Base-by-base conservation (phyloP, 352 stramenopile genomes). In the Globisporangium solare region DNA sequence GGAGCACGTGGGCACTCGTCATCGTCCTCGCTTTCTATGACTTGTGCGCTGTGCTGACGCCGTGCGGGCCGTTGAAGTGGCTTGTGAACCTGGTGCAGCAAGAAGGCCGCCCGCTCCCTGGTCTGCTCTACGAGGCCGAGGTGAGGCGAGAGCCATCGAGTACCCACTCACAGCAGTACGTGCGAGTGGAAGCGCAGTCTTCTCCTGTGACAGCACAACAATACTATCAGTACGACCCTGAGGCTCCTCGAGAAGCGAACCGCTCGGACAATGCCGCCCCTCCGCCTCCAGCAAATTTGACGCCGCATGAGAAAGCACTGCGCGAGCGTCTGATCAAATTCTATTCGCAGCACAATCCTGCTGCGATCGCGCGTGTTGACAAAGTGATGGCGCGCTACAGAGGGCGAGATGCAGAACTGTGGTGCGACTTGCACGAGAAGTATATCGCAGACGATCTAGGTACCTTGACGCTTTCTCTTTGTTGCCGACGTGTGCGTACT, bases 21-120 rank as follows among this genome's bases (percentile, higher is more conserved):
- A 83, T 98, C 13, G 95, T 98, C 50, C 79, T 99, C 39, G 97
- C 96, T 1, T 88, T 99, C 39, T 99, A 99, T 73, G 97, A 99
- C 76, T 71, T 99, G n/a, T 99, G 95, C 63, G 97, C 97, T 3
- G 97, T 99, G 8, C 71, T 99, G n/a, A 98, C 96, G n/a, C 97
- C 97, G 0, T 99, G 95, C 72, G 97, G 97, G 5, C 97, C 97
- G 20, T 70, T 99, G 22, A 98, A 98, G 58, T 95, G 89, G 54
- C 76, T 99, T 15, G 93, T 96, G 12, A 92, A 98, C 50, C 73
- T 99, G 2, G 96, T 99, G 56, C 89, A 98, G 57, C 79, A 97
- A 53, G 79, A 95, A 64, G 83, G 85, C 13, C 76, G 85, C 0
- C 79, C 86, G 0, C 81, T 99, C 17, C 96, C 96, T 60, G 96